Base-by-base conservation (phyloP, 352 stramenopile genomes). In the Phytophthora tubulina region DNA sequence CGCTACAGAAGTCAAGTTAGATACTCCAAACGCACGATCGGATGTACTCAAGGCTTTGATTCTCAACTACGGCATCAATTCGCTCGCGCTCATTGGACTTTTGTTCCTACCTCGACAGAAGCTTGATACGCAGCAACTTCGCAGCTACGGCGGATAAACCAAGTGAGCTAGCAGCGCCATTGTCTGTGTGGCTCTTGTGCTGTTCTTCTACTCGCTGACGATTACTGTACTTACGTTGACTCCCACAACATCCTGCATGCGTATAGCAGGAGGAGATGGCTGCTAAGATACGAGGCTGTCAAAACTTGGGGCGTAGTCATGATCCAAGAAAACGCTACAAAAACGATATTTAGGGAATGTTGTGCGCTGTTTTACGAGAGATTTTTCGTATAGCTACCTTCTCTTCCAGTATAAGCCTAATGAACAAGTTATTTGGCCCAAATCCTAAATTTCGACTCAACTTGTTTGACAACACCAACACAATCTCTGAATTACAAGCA, bases 141-240 rank as follows among this genome's bases (percentile, higher is more conserved):
- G 84, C 21, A 88, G 82, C 41, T 91, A 85, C 45, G 84, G 84
- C 10, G 84, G 84, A 9, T 90, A 88, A 67, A 89, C 79, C 27
- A 88, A 86, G 62, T 74, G 72, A 21, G 79, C 80, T 13, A 86
- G 76, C 58, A 55, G 60, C 11, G 73, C 70, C 0, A 80, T 90
- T 21, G 67, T 88, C 7, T 61, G 63, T 0, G 83, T 87, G 38
- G 45, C 62, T 0, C 6, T 64, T 9, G n/a, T 71, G 11, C 39
- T 91, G n/a, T 86, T 91, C 51, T 14, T 72, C 15, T 89, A 88
- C 53, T 88, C 77, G 13, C 33, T 83, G 15, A 42, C 57, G 17
- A 72, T 89, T 46, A 82, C 84, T 7, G 50, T 73, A 41, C 71
- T 89, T 52, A 78, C 79, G 14, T 77, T 88, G 15, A 74, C 82